These are phyloP conservation scores for Naematelia encephala DNA, from an alignment of 768 basidiomycete genomes.

Conservation along the genomic window DNA sequence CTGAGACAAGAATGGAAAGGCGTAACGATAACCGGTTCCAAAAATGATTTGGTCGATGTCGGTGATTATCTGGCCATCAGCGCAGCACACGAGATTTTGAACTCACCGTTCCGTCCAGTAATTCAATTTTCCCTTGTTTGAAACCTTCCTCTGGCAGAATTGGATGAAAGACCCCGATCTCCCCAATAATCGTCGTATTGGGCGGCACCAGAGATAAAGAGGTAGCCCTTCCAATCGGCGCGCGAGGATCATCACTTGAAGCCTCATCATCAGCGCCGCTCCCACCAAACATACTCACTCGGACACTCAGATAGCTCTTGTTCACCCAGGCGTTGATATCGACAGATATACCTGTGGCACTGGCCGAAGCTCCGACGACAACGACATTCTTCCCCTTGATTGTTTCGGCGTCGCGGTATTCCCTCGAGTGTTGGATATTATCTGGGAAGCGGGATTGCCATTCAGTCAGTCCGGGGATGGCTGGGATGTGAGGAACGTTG, in stretches of 20 bases:
- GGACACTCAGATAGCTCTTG: not conserved
- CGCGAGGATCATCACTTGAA: constrained; percentile 17
- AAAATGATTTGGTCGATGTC: constrained; percentile 7
- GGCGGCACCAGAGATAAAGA: constrained; percentile 1
- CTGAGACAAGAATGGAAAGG: constrained; percentile 10
- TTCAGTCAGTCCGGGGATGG: constrained; percentile 49
- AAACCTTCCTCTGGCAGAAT: not conserved
- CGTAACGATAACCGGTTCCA: constrained; percentile 9
- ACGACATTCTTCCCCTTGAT: constrained; percentile 6
- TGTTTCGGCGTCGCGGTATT: constrained; percentile 11
- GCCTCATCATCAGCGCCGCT: not conserved
- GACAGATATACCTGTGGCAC: constrained; percentile 3
- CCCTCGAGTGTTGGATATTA: constrained; percentile 14
- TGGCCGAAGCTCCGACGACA: constrained; percentile 10
- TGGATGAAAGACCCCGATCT: constrained; percentile 4
- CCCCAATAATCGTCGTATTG: constrained; percentile 10
- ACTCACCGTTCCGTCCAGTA: constrained; percentile 15
- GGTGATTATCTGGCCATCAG: constrained; percentile 5
- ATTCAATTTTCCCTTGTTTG: constrained; percentile 2
- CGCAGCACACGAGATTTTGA: not conserved
- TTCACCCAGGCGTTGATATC: not conserved
- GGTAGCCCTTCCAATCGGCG: constrained; percentile 10
- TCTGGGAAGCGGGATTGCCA: constrained; percentile 44
- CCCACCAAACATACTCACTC: not conserved
- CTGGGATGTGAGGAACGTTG: constrained; percentile 33